These are phyloP conservation scores for Syzygium malaccense DNA, from an alignment of 441 rosid species.

Conservation along the genomic window DNA sequence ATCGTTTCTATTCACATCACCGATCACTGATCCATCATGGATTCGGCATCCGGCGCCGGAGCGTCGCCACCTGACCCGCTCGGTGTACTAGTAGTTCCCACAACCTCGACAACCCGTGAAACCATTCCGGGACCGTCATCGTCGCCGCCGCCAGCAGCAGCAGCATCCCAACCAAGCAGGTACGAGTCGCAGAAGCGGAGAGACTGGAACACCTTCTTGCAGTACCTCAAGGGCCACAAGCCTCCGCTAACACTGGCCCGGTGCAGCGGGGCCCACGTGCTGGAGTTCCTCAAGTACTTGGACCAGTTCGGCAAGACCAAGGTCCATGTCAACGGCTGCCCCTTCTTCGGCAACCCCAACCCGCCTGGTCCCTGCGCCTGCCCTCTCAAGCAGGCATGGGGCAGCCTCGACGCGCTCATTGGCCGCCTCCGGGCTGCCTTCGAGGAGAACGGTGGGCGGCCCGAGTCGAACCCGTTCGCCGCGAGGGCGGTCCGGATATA, in stretches of 20 bases:
- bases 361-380: slow-evolving; percentile 91
- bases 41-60: slow-evolving; percentile 23
- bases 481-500: slow-evolving; percentile 87
- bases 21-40: slow-evolving; percentile 14
- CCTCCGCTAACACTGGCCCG: slow-evolving; percentile 71
- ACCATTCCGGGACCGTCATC: background rate
- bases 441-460: slow-evolving; percentile 78
- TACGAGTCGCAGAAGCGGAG: slow-evolving; percentile 92
- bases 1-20: background rate
- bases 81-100: background rate
- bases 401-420: slow-evolving; percentile 91
- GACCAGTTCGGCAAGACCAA: slow-evolving; percentile 96
- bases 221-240: slow-evolving; percentile 79
- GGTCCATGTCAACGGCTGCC: slow-evolving; percentile 68
- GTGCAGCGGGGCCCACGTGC: slow-evolving; percentile 92
- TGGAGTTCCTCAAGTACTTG: slow-evolving; percentile 82
- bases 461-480: slow-evolving; percentile 82
- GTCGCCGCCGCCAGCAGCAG: slow-evolving; percentile 9
- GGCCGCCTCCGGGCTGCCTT: slow-evolving; percentile 92
- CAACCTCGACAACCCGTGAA: accelerated
- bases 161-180: slow-evolving; percentile 42
- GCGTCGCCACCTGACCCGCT: slow-evolving; percentile 1
- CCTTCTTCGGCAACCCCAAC: slow-evolving; percentile 76
- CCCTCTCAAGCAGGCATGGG: slow-evolving; percentile 93
- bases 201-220: slow-evolving; percentile 94